Evolutionary conservation across 345 rosid genomes (phyloP).

Genomic region (Eucalyptus lansdowneana): DNA sequence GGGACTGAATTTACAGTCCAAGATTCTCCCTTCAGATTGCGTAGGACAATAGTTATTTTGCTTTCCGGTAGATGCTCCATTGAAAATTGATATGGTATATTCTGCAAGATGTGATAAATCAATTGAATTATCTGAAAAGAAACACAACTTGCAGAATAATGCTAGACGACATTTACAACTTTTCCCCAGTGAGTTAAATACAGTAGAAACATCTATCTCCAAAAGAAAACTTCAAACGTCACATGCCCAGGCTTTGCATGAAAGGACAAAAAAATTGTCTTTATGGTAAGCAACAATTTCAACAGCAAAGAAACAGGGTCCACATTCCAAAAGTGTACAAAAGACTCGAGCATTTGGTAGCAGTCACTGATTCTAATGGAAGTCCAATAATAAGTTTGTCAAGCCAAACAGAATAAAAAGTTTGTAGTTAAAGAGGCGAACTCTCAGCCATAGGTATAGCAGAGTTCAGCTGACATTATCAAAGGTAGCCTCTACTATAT

Average conservation of each 20-base stretch:
- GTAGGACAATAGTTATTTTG: conserved; percentile 41
- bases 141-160: background rate
- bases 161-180: background rate
- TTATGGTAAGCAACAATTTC: background rate
- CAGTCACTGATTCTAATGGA: background rate
- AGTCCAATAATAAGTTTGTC: background rate
- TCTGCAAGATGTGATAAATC: conserved; percentile 15
- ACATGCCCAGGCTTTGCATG: background rate
- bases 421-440: background rate
- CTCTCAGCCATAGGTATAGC: background rate
- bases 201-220: background rate
- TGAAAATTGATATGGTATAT: conserved; percentile 48
- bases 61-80: conserved; percentile 45
- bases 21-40: conserved; percentile 31
- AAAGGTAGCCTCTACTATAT: background rate
- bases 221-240: background rate
- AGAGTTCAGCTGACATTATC: background rate
- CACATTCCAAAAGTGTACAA: background rate
- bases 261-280: background rate
- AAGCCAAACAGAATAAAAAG: background rate
- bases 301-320: background rate
- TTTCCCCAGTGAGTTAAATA: background rate
- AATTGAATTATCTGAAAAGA: background rate
- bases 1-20: conserved; percentile 63
- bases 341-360: background rate